A percentile compares a stretch with the other conserved stretches of the same genome.
Conservation (phyloP, 2,329 filamentous ascomycete species). For the Fusarium verticillioides region DNA sequence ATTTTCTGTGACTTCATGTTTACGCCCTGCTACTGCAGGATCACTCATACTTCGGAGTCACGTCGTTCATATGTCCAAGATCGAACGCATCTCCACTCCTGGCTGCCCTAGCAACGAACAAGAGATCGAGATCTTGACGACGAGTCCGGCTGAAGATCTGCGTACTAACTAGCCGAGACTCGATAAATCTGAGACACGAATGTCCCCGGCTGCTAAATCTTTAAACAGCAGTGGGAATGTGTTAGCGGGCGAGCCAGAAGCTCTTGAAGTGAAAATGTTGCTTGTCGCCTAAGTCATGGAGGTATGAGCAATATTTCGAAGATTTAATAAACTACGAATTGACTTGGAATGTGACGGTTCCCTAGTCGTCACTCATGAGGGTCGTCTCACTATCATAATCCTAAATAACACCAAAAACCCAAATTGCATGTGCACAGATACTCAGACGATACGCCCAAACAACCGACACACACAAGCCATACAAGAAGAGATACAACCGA, state of each 20-base stretch:
- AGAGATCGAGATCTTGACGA: neutral
- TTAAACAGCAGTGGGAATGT: constrained; percentile 4
- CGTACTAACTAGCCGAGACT: constrained; percentile 7
- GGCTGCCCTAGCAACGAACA: constrained; percentile 26
- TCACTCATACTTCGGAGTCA: neutral
- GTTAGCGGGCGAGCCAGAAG: neutral
- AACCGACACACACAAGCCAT: constrained; percentile 15
- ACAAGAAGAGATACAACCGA: constrained; percentile 21
- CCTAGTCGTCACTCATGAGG: constrained; percentile 48
- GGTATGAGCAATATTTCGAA: neutral
- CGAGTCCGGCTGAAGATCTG: constrained; percentile 17
- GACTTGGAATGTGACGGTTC: constrained; percentile 45
- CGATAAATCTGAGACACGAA: constrained; percentile 25
- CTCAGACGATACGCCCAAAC: neutral
- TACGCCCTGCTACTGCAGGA: constrained; percentile 1
- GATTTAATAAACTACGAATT: constrained; percentile 36
- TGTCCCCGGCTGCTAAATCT: neutral
- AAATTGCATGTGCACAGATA: constrained; percentile 8
- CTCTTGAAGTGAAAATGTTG: constrained; percentile 6
- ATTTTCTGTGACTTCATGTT: neutral
- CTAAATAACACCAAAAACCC: constrained; percentile 44
- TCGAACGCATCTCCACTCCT: neutral
- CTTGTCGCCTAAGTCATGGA: neutral
- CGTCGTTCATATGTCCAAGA: neutral
- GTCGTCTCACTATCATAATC: constrained; percentile 49